Evolutionary conservation across 331 rosid genomes (phyloP).

Genomic region (Dryas integrifolia): DNA sequence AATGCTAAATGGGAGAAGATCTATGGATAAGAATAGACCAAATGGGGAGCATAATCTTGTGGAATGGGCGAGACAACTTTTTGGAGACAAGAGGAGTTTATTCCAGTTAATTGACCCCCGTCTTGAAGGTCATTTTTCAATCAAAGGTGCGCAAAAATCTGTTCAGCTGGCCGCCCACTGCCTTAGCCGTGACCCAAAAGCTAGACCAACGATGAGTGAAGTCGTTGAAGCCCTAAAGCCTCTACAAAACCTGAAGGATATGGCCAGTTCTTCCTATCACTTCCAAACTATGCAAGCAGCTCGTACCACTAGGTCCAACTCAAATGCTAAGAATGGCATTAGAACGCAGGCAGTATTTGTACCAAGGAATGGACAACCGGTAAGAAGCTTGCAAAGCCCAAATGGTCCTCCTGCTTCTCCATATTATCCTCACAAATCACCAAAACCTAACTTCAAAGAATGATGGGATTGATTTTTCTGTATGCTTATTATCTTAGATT

Average conservation of each 20-base stretch:
- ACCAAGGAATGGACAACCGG: conserved; percentile 64
- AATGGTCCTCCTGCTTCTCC: conserved; percentile 67
- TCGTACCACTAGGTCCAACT: conserved; percentile 47
- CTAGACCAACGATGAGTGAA: conserved; percentile 84
- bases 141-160: conserved; percentile 82
- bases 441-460: conserved; percentile 43
- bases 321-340: conserved; percentile 50
- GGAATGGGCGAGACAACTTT: conserved; percentile 82
- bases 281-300: conserved; percentile 66
- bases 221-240: conserved; percentile 68
- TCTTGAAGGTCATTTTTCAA: conserved; percentile 89
- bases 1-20: conserved; percentile 83
- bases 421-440: conserved; percentile 43
- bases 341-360: conserved; percentile 53
- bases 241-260: conserved; percentile 77
- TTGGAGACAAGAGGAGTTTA: conserved; percentile 71
- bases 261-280: conserved; percentile 75
- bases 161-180: conserved; percentile 71
- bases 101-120: conserved; percentile 82
- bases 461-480: conserved; percentile 18
- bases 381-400: conserved; percentile 60
- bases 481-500: conserved; percentile 16
- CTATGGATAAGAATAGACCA: conserved; percentile 87
- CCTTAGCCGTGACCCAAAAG: conserved; percentile 88
- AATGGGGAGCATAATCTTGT: conserved; percentile 90